phyloP scores from a whole-genome alignment of 2,329 filamentous ascomycete genomes.

The Stagonosporopsis vannaccii region DNA sequence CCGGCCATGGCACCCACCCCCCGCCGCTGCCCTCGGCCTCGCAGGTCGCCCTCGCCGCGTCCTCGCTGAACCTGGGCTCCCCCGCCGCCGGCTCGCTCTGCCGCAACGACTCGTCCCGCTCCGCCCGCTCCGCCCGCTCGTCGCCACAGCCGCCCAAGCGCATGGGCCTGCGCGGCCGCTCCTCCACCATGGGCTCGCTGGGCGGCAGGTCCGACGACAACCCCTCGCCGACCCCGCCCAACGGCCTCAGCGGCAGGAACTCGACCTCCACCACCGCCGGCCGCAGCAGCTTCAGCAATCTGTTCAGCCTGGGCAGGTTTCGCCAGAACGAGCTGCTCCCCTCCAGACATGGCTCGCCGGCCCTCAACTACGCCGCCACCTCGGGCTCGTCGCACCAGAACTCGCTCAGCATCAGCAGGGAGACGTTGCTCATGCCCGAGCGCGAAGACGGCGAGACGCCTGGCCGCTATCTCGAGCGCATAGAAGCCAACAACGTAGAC shows the following conservation, averaged over 20 bases:
- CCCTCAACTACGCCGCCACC: constrained; percentile 67
- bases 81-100: constrained; percentile 56
- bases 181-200: constrained; percentile 88
- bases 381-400: constrained; percentile 82
- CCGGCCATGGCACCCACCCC: constrained; percentile 37
- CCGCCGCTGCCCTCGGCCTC: constrained; percentile 58
- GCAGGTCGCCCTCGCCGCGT: constrained; percentile 60
- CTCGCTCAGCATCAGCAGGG: constrained; percentile 78
- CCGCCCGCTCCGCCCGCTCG: constrained; percentile 70
- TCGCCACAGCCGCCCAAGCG: constrained; percentile 63
- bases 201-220: constrained; percentile 76
- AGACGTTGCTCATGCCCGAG: constrained; percentile 75
- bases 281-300: constrained; percentile 89
- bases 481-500: constrained; percentile 80
- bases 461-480: constrained; percentile 82
- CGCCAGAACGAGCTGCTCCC: constrained; percentile 78
- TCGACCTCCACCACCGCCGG: constrained; percentile 86
- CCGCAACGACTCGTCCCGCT: constrained; percentile 67
- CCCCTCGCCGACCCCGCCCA: constrained; percentile 64
- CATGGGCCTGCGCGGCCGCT: constrained; percentile 73
- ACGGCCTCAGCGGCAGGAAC: constrained; percentile 62
- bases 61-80: constrained; percentile 56
- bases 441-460: constrained; percentile 88
- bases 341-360: constrained; percentile 66
- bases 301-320: constrained; percentile 79